These are phyloP conservation scores for Penicillium sp. DNA, from an alignment of 2,329 filamentous ascomycete genomes.

Conservation along the genomic window DNA sequence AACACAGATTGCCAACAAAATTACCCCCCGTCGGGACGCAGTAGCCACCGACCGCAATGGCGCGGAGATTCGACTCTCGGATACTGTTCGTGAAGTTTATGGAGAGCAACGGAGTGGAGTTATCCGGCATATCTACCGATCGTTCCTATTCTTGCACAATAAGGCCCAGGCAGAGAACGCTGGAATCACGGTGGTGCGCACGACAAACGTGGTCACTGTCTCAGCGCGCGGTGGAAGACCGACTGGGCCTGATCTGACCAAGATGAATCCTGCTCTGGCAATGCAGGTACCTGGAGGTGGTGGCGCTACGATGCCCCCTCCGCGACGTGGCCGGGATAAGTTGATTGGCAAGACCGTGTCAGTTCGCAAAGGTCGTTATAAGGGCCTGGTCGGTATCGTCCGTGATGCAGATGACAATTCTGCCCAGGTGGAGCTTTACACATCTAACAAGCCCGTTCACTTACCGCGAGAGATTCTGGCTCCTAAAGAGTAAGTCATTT, in stretches of 20 bases:
- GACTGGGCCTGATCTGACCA: constrained; percentile 68
- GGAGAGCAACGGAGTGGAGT: constrained; percentile 81
- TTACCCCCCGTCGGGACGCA: constrained; percentile 73
- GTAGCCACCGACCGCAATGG: constrained; percentile 91
- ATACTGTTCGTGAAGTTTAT: constrained; percentile 83
- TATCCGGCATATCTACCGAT: constrained; percentile 88
- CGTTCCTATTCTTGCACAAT: constrained; percentile 86
- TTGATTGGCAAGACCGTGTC: constrained; percentile 87
- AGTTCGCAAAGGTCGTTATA: constrained; percentile 80
- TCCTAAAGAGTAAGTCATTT: constrained; percentile 66
- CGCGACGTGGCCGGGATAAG: constrained; percentile 69
- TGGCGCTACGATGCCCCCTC: constrained; percentile 57
- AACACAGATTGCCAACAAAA: constrained; percentile 84
- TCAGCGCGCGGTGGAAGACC: constrained; percentile 89
- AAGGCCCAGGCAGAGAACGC: constrained; percentile 79
- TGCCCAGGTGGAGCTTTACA: constrained; percentile 87
- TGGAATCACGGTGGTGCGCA: constrained; percentile 80
- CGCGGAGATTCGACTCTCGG: constrained; percentile 83
- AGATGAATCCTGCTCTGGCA: constrained; percentile 89
- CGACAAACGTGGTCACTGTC: constrained; percentile 78
- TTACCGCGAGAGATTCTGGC: constrained; percentile 74
- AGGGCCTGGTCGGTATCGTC: constrained; percentile 88
- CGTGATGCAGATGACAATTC: constrained; percentile 85
- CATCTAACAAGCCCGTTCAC: constrained; percentile 85
- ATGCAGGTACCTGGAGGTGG: constrained; percentile 53